These are phyloP conservation scores for Verbena officinalis DNA, from an alignment of 257 asterid genomes.

Conservation along the genomic window DNA sequence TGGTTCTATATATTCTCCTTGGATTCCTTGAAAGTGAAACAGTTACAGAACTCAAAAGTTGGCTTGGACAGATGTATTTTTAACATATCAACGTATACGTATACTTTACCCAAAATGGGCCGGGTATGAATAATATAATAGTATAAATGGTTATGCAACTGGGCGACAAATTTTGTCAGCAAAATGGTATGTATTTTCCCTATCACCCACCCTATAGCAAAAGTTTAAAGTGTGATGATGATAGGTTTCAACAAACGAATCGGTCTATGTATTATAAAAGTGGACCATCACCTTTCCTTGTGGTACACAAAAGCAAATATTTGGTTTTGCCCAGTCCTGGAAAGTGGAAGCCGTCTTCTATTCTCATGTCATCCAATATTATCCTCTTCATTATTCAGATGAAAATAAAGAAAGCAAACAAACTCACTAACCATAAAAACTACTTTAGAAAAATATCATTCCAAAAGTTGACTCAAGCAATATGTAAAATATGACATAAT, in stretches of 20 bases:
- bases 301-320: conserved; percentile 36
- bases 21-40: conserved; percentile 1
- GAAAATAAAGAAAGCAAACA: neutral
- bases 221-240: neutral
- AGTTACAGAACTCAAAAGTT: neutral
- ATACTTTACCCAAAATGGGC: no score
- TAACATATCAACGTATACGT: no score
- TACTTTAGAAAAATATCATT: neutral
- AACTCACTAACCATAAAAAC: neutral
- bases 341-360: neutral
- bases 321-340: conserved; percentile 18
- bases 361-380: neutral
- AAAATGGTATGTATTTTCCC: neutral
- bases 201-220: neutral
- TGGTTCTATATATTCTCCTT: no score
- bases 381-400: neutral
- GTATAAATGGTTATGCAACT: neutral
- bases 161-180: neutral
- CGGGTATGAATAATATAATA: no score
- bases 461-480: neutral
- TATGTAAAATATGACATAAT: neutral
- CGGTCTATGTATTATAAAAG: neutral
- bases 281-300: conserved; percentile 28
- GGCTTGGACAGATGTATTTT: neutral
- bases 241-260: conserved; percentile 8